Evolutionary conservation across 345 rosid species (phyloP).

Genomic region (Eucalyptus cloeziana): DNA sequence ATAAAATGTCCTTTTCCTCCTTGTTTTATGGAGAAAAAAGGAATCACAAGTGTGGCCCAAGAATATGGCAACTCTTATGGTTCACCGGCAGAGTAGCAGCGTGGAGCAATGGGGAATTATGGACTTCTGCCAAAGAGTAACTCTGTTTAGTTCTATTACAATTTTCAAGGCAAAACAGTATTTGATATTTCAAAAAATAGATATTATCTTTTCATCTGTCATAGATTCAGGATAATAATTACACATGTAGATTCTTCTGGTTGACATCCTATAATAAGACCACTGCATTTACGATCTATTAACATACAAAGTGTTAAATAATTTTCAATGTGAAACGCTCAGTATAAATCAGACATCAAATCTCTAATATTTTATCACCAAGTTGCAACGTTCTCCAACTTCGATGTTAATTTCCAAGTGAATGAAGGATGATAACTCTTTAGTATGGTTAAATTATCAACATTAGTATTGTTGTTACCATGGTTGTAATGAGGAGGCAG

Average conservation of each 20-base stretch:
- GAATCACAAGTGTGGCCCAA: background rate
- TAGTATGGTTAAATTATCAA: background rate
- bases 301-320: background rate
- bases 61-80: background rate
- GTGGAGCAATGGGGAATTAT: background rate
- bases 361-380: background rate
- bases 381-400: background rate
- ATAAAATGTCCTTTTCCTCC: background rate
- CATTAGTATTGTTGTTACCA: background rate
- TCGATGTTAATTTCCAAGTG: background rate
- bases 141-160: background rate
- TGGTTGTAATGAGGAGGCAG: background rate
- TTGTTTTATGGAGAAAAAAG: background rate
- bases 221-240: background rate
- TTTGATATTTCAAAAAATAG: background rate
- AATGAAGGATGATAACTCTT: background rate
- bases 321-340: background rate
- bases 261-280: background rate
- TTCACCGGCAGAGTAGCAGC: background rate
- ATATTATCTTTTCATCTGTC: background rate
- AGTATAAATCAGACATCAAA: background rate
- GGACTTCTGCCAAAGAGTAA: background rate
- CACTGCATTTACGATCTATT: background rate
- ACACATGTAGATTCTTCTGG: background rate
- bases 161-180: background rate